Base-by-base conservation (phyloP, 768 basidiomycete species). In the Lactarius indigo region DNA sequence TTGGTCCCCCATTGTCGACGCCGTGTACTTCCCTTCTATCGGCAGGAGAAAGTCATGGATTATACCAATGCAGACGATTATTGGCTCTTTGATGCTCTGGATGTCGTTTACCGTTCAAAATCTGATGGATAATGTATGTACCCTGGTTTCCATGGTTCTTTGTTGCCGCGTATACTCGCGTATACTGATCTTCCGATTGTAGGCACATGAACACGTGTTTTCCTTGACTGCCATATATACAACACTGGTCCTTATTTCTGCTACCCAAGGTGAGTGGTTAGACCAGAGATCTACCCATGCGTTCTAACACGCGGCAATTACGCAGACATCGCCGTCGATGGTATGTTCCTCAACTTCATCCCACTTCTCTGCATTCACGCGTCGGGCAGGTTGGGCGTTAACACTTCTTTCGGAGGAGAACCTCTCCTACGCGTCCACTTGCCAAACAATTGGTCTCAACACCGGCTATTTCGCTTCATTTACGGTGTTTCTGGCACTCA, bases 31-130 rank as follows among this genome's bases (percentile, higher is more conserved):
- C 72, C 79, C 86, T 42, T 88, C 86, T 50, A 71, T 96, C 68
- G 97, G 97, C n/a, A 88, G 97, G 59, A 84, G 97, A 69, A 99
- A 98, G 77, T 95, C 93, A 68, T 99, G 97, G 97, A 98, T 99
- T 71, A 89, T 98, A 68, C 97, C 97, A 54, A 97, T 99, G 84
- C 97, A 99, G 76, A 75, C 88, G 37, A 86, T 94, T 69, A 91
- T 98, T 59, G 97, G 94, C 50, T 81, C 84, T 50, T 79, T 94
- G 66, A 92, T 93, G 90, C 72, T 92, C 42, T 88, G 87, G 72
- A 87, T 93, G 67, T 90, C 91, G 6, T 75, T 84, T 63, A 86
- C 90, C 71, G 88, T 89, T 8, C 83, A 94, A 72, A 84, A 83
- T 70, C 79, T 96, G 69, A 83, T 97, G 76, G 86, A 90, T 64